These are phyloP conservation scores for Phaffia rhodozyma DNA, from an alignment of 1,284 basidiomycete species.

Conservation along the genomic window DNA sequence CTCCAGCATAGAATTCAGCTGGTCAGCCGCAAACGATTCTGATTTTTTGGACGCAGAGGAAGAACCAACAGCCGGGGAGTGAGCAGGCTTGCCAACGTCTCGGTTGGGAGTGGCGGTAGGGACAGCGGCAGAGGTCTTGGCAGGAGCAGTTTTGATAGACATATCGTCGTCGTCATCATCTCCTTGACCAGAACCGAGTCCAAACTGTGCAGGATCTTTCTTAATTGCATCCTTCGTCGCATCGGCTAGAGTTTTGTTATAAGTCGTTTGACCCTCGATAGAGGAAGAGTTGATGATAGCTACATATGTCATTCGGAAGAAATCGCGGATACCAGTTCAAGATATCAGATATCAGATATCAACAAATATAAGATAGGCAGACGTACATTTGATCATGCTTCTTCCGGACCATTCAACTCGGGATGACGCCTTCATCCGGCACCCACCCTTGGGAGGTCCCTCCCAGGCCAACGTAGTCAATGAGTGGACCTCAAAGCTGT, in stretches of 20 bases:
- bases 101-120: background rate
- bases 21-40: background rate
- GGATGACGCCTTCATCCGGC: constrained; percentile 20
- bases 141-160: background rate
- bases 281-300: constrained; percentile 22
- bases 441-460: constrained; percentile 18
- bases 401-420: constrained; percentile 21
- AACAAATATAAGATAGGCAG: background rate
- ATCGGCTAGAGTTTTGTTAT: constrained; percentile 18
- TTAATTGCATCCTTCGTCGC: constrained; percentile 17
- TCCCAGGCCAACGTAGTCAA: constrained; percentile 22
- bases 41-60: background rate
- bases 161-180: background rate
- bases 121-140: background rate
- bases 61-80: background rate
- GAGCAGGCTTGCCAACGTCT: background rate
- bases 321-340: background rate
- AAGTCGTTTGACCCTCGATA: constrained; percentile 19
- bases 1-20: constrained; percentile 11
- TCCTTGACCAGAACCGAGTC: constrained; percentile 1
- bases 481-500: constrained; percentile 19
- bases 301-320: background rate
- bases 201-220: constrained; percentile 20
- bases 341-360: background rate
- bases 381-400: constrained; percentile 21